Percentiles rank a stretch among this genome's conserved stretches.
Conservation (phyloP, 2,329 filamentous ascomycete genomes). For the Venturiaceae sp. region DNA sequence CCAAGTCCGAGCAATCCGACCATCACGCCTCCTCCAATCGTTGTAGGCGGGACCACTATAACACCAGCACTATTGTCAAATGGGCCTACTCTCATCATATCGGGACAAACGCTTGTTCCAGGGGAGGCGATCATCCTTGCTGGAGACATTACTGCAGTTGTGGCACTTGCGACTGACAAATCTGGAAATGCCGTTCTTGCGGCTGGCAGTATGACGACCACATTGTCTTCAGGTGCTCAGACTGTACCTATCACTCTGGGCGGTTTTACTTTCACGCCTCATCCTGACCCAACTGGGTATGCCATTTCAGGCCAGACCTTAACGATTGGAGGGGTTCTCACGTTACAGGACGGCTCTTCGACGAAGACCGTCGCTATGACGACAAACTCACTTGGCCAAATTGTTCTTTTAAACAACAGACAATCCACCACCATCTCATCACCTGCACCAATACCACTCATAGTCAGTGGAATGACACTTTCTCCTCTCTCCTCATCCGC, state of each 20-base stretch:
- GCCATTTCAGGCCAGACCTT: not conserved
- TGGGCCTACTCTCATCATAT: not conserved
- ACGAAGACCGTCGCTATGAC: not conserved
- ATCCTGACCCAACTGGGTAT: not conserved
- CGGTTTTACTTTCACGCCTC: not conserved
- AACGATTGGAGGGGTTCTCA: not conserved
- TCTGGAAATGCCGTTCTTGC: not conserved
- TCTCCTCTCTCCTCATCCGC: not conserved
- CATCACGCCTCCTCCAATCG: conserved; percentile 1
- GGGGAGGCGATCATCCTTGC: not conserved
- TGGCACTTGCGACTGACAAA: not conserved
- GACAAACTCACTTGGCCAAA: not conserved
- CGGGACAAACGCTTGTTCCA: not conserved
- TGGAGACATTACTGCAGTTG: not conserved
- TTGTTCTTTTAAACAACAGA: not conserved
- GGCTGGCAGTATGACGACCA: not conserved
- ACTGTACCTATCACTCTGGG: not conserved
- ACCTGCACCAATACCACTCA: not conserved
- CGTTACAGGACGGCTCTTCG: not conserved
- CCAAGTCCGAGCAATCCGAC: not conserved
- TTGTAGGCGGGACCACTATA: not conserved
- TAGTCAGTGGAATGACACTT: not conserved
- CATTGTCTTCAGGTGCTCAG: not conserved
- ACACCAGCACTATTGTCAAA: not conserved
- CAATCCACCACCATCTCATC: not conserved